Base-by-base conservation (phyloP, 306 rosid genomes). In the Vigna unguiculata region DNA sequence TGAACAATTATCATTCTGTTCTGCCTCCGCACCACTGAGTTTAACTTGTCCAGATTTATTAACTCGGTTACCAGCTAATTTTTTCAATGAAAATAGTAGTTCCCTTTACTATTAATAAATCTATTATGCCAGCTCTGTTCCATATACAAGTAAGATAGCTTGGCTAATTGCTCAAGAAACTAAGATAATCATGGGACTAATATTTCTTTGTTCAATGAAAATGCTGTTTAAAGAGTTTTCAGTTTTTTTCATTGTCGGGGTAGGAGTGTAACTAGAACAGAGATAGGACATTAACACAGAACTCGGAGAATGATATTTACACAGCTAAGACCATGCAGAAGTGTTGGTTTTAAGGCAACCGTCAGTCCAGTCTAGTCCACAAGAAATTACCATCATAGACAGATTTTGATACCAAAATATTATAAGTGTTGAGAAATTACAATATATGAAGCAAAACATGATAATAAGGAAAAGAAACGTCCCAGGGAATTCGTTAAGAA, bases 151-250 rank as follows among this genome's bases (percentile, higher is more conserved):
- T 34, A 70, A 52, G 54, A 54, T 34, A 22, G 41, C 36, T 25
- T 38, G 78, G 45, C 54, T 17, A 34, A 74, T 59, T 67, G 58
- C 64, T 25, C 24, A 14, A 67, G 66, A 74, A 81, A 74, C 77
- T 24, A 51, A 48, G 66, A 74, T 58, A 19, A 68, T 46, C 49
- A 74, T 24, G 9, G 11, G 47, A 64, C 45, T 20, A 45, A 64
- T 43, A 64, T 59, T 53, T 74, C 61, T 47, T 58, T 3, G 1
- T 41, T 25, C 34, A 40, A 65, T 55, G 19, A 30, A 34, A 54
- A 30, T 46, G 54, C 9, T 34, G 70, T 8, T 48, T 41, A 21
- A 16, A 60, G 25, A 59, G 24, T 69, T 30, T 32, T 24, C 13
- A 16, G 36, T 8, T 60, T 38, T 32, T 57, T 61, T 47, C 20